Evolutionary conservation across 176 grass and related monocot genomes (phyloP).

Genomic region (Oryza coarctata): DNA sequence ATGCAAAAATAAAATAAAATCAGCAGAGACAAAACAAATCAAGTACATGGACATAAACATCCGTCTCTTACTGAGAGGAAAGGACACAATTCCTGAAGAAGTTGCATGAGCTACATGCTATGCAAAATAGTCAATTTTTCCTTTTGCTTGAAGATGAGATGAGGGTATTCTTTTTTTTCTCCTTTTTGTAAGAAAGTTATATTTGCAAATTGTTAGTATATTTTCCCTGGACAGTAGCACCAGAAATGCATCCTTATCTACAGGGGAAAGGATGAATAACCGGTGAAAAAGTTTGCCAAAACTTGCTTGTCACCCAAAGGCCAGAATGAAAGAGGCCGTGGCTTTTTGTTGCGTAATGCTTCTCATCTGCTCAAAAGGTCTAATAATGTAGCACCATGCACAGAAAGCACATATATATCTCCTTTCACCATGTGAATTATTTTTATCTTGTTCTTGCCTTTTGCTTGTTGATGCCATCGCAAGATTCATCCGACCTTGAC

Average conservation of each 20-base stretch:
- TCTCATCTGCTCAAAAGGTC: not conserved
- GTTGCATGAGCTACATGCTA: not conserved
- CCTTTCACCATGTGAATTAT: not conserved
- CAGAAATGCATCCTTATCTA: slow-evolving; percentile 15
- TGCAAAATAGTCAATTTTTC: not conserved
- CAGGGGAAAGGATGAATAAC: not conserved
- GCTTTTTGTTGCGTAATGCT: not conserved
- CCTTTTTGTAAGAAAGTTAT: not conserved
- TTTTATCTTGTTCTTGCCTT: not conserved
- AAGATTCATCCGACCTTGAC: not conserved
- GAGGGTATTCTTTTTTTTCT: not conserved
- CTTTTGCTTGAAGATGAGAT: not conserved
- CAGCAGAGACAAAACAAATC: not conserved
- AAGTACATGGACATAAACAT: not conserved
- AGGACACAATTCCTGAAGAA: not conserved
- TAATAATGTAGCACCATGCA: slow-evolving; percentile 31
- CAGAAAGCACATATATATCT: not conserved
- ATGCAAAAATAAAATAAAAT: not conserved
- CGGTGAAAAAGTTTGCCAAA: not conserved
- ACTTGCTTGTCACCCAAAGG: slow-evolving; percentile 16
- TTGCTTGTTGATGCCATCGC: not conserved
- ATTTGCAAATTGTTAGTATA: not conserved
- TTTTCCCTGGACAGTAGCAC: not conserved
- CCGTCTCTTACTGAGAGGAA: not conserved
- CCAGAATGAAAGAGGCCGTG: not conserved